phyloP scores from a whole-genome alignment of 345 rosid genomes.

The Arabidopsis suecica region DNA sequence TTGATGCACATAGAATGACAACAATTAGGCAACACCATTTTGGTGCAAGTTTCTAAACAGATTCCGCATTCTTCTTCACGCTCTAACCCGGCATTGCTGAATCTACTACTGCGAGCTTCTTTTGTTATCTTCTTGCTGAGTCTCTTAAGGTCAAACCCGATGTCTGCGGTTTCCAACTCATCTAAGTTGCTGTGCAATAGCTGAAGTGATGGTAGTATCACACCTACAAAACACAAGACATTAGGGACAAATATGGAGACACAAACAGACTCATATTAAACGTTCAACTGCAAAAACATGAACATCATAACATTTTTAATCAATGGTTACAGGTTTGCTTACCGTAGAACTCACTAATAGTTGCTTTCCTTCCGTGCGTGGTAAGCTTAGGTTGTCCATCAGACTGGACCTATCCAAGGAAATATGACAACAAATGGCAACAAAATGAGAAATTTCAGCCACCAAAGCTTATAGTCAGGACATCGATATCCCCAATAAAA shows the following conservation, averaged over 20 bases:
- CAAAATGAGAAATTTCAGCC: neutral
- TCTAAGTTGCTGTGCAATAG: constrained; percentile 66
- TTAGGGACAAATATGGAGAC: neutral
- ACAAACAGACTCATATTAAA: constrained; percentile 10
- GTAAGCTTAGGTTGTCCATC: constrained; percentile 69
- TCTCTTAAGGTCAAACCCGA: constrained; percentile 45
- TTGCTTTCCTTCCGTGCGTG: constrained; percentile 83
- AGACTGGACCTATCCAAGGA: constrained; percentile 51
- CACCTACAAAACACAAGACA: constrained; percentile 55
- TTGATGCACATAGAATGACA: constrained; percentile 99
- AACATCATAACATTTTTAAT: neutral
- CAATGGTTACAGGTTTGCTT: constrained; percentile 28
- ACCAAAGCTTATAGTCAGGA: constrained; percentile 7
- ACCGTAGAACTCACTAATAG: constrained; percentile 93
- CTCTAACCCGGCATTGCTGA: constrained; percentile 57
- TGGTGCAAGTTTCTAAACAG: constrained; percentile 94
- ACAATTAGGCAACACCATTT: constrained; percentile 92
- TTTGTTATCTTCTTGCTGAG: constrained; percentile 52
- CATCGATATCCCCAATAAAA: constrained; percentile 17
- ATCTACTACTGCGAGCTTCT: constrained; percentile 52
- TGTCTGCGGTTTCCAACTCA: constrained; percentile 52
- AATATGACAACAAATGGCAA: constrained; percentile 9
- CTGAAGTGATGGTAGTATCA: constrained; percentile 89
- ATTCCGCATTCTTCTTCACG: constrained; percentile 98
- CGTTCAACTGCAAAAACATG: constrained; percentile 5